Base-by-base conservation (phyloP, 2,329 filamentous ascomycete species). In the Niveomyces coronatus region DNA sequence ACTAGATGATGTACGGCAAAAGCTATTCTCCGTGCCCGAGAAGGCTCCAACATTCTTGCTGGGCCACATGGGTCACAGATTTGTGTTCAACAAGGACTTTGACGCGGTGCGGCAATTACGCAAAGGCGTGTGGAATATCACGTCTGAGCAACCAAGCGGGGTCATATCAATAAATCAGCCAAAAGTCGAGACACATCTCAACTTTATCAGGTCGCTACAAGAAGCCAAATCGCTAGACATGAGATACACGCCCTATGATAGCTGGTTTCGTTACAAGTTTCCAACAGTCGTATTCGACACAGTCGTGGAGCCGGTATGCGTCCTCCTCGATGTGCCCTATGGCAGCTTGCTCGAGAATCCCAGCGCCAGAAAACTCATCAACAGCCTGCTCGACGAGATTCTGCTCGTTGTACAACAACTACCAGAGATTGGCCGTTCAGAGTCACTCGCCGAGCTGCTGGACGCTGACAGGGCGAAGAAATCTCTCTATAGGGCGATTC, bases 251-350 rank as follows among this genome's bases (percentile, higher is more conserved):
- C 45, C 46, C 11, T 44, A 75, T 8, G 63, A 71, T 5, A 69
- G 74, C 24, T 77, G 91, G 45, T 62, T 91, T 7, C 71, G 75
- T 44, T 67, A 74, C 49, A 91, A 94, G 58, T 71, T 96, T 4
- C 82, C 89, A 32, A 81, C 79, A 32, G 67, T 95, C 26, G 77
- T 85, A 3, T 75, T 88, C 48, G 79, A 81, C 44, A 74, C 79
- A 33, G 70, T 91, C 19, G 75, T 93, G 39, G 88, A 94, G 46
- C 80, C 89, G 0, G 65, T 95, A 5, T 88, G 85, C 4, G 80
- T 84, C 2, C 64, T 94, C 8, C 70, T 93, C 36, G 83, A 93
- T 49, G 76, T 80, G 48, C 70, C 74, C 19, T 94, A 93, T 53
- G 76, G 82, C 30, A 67, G 77, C 32, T 59, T 96, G 1, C 60